Conservation (phyloP, 352 stramenopile genomes). For the Globisporangium alternatum region DNA sequence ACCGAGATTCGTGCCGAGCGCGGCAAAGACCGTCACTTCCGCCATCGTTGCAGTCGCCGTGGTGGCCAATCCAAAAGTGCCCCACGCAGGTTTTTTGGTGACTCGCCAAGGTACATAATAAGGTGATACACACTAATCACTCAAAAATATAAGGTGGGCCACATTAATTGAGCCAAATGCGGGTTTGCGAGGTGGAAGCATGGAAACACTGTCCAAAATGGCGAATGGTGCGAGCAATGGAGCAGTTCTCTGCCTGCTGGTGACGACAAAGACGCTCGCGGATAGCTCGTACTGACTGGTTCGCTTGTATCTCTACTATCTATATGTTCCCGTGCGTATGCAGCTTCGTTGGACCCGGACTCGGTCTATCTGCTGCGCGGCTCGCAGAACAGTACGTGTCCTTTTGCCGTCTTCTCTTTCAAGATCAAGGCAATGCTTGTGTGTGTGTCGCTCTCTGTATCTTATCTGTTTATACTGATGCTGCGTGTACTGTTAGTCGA, state of each 20-base stretch:
- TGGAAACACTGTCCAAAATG: conserved; percentile 8
- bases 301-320: background rate
- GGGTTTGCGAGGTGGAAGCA: background rate
- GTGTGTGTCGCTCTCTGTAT: background rate
- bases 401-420: background rate
- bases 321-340: background rate
- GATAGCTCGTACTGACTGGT: background rate
- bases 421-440: background rate
- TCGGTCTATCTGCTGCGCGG: conserved; percentile 62
- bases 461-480: background rate
- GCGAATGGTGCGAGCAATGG: conserved; percentile 9
- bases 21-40: conserved; percentile 33
- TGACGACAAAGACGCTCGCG: background rate
- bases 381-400: conserved; percentile 48
- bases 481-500: conserved; percentile 34
- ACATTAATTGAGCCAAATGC: background rate
- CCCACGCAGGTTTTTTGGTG: no score
- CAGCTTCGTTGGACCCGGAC: conserved; percentile 34
- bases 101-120: no score
- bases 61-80: background rate
- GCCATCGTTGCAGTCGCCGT: conserved; percentile 1
- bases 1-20: conserved; percentile 80
- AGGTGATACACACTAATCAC: background rate
- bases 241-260: background rate
- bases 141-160: background rate